Conservation (phyloP, 2,329 filamentous ascomycete species). For the Xylariaceae sp. region DNA sequence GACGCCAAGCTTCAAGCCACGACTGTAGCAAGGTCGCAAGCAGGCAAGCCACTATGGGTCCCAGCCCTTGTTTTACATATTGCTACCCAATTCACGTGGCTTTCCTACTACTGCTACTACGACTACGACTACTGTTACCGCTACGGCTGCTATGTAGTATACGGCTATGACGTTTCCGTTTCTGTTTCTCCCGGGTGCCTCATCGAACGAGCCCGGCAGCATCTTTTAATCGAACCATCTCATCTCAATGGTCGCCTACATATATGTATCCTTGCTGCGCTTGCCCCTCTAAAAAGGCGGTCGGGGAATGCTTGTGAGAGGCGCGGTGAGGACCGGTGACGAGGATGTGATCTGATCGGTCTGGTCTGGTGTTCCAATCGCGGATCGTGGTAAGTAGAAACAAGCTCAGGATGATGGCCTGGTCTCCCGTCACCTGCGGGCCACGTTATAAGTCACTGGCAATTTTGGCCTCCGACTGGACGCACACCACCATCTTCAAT, state of each 20-base stretch:
- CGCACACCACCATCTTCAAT: background rate
- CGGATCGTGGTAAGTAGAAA: background rate
- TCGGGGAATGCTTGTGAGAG: constrained; percentile 9
- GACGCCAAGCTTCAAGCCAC: constrained; percentile 21
- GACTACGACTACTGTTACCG: too few relatives aligned
- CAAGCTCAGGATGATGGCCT: constrained; percentile 13
- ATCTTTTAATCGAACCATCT: background rate
- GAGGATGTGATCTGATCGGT: constrained; percentile 1
- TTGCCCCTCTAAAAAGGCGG: constrained; percentile 4
- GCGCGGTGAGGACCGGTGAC: constrained; percentile 16
- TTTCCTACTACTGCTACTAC: background rate
- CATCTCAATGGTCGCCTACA: background rate
- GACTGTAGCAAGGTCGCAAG: background rate
- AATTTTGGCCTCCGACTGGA: background rate
- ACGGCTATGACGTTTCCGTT: background rate
- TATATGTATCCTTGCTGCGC: background rate
- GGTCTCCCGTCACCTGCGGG: constrained; percentile 15
- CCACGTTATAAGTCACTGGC: constrained; percentile 17
- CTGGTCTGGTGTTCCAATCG: background rate
- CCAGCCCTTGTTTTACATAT: constrained; percentile 20
- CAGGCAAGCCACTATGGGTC: background rate
- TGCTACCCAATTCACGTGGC: constrained; percentile 21
- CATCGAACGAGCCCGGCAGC: background rate
- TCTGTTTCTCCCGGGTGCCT: too few relatives aligned
- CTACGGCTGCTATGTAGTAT: too few relatives aligned